phyloP scores from a whole-genome alignment of 139 green algal genomes.

The Limnomonas spitsbergensis region DNA sequence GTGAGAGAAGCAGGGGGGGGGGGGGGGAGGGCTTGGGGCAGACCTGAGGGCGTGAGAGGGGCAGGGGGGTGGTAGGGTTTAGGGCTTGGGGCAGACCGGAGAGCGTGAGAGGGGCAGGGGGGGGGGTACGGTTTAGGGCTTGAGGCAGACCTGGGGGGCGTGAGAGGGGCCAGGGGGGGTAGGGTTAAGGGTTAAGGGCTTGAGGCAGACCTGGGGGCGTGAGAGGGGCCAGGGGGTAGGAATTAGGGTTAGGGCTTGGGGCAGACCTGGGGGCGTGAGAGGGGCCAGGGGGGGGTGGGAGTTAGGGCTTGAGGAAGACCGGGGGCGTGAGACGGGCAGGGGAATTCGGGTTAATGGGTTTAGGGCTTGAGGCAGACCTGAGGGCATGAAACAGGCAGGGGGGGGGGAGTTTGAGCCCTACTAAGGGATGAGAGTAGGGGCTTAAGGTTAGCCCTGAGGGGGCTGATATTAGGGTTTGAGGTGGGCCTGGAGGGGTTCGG shows the following conservation, averaged over 20 bases:
- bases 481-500: too few relatives aligned
- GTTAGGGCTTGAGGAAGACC: too few relatives aligned
- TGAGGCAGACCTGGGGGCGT: background rate
- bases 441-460: background rate
- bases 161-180: too few relatives aligned
- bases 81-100: background rate
- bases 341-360: background rate
- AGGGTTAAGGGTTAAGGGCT: too few relatives aligned
- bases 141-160: constrained; percentile 32
- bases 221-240: background rate
- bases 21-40: background rate
- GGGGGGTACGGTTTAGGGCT: constrained; percentile 32
- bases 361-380: background rate
- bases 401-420: background rate
- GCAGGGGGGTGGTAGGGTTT: background rate
- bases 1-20: background rate
- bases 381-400: background rate
- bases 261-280: too few relatives aligned
- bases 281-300: too few relatives aligned
- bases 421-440: background rate
- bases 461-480: background rate
- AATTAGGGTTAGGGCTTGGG: too few relatives aligned
- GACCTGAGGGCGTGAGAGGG: background rate
- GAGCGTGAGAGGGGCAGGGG: background rate
- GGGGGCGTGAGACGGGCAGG: too few relatives aligned